phyloP scores from a whole-genome alignment of 352 stramenopile genomes.

The Peronospora belbahrii region DNA sequence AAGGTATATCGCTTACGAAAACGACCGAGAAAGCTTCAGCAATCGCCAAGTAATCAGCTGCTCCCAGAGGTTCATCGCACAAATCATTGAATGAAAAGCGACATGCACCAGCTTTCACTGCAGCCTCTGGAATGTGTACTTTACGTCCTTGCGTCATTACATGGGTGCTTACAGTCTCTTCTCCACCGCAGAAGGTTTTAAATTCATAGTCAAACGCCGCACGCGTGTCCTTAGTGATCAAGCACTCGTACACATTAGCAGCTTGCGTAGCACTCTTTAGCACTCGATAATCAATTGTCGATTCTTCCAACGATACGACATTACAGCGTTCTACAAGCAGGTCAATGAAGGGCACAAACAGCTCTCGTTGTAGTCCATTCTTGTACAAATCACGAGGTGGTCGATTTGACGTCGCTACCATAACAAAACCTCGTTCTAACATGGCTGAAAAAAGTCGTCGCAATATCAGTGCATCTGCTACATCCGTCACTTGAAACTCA shows the following conservation, averaged over 20 bases:
- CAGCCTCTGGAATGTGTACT: conserved; percentile 55
- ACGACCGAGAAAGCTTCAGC: conserved; percentile 79
- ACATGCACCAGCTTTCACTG: conserved; percentile 43
- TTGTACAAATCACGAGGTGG: conserved; percentile 92
- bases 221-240: conserved; percentile 37
- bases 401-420: conserved; percentile 96
- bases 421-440: conserved; percentile 87
- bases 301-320: conserved; percentile 69
- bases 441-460: conserved; percentile 88
- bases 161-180: conserved; percentile 38
- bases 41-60: conserved; percentile 93
- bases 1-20: conserved; percentile 90
- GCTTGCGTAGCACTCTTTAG: conserved; percentile 52
- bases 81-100: conserved; percentile 95
- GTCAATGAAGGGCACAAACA: conserved; percentile 96
- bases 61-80: conserved; percentile 89
- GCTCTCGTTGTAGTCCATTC: conserved; percentile 91
- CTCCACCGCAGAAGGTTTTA: conserved; percentile 39
- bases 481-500: conserved; percentile 97
- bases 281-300: conserved; percentile 76
- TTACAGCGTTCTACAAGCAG: conserved; percentile 85
- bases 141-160: conserved; percentile 63
- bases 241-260: conserved; percentile 66
- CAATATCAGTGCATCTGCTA: conserved; percentile 95
- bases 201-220: conserved; percentile 70